phyloP scores from a whole-genome alignment of 176 grass and related monocot genomes.

The Phragmites australis region DNA sequence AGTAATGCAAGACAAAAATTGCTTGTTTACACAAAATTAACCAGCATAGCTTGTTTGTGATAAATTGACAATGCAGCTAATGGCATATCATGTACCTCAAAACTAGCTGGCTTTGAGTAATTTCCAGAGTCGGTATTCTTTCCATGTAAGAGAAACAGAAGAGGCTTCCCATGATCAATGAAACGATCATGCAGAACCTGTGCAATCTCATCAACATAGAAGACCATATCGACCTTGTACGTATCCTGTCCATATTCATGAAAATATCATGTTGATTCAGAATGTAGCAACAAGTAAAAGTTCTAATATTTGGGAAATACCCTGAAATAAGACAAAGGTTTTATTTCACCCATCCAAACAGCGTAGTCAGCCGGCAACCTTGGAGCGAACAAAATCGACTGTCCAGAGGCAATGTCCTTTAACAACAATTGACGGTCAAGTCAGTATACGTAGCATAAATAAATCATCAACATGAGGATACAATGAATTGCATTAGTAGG shows the following conservation, averaged over 20 bases:
- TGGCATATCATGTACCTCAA: conserved; percentile 56
- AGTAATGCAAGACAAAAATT: not conserved
- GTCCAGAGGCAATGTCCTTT: conserved; percentile 81
- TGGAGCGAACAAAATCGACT: conserved; percentile 84
- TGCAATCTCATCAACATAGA: conserved; percentile 85
- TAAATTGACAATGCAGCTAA: not conserved
- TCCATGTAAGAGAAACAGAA: conserved; percentile 82
- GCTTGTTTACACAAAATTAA: conserved; percentile 2
- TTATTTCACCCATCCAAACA: conserved; percentile 98
- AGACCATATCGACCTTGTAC: conserved; percentile 81
- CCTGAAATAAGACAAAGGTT: conserved; percentile 62
- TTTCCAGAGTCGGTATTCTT: conserved; percentile 85
- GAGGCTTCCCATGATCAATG: conserved; percentile 52
- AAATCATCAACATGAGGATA: not conserved
- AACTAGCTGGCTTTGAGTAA: conserved; percentile 86
- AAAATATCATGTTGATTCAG: conserved; percentile 20
- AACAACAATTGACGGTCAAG: conserved; percentile 27
- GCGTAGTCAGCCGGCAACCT: conserved; percentile 89
- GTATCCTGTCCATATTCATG: conserved; percentile 53
- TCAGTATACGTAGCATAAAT: not conserved
- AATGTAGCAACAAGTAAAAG: not conserved
- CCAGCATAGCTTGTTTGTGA: not conserved
- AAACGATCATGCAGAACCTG: conserved; percentile 57
- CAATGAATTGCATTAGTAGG: not conserved
- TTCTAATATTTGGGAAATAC: conserved; percentile 26